These are phyloP conservation scores for Termitomyces sp. DNA, from an alignment of 768 basidiomycete genomes.

Conservation along the genomic window DNA sequence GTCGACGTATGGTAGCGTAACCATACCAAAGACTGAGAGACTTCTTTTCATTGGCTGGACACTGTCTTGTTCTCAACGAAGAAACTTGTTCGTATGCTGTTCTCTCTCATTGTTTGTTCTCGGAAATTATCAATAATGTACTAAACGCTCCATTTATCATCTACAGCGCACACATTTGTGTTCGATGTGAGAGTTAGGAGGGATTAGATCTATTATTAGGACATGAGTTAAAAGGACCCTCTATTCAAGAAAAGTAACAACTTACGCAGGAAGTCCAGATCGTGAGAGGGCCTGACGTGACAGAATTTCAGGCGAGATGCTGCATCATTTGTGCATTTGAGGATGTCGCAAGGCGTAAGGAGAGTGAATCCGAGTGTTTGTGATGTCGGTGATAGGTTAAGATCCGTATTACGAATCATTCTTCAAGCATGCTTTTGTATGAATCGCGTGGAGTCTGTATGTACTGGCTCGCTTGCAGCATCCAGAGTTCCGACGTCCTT, in stretches of 20 bases:
- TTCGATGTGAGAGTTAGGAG: background rate
- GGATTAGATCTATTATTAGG: background rate
- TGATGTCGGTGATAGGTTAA: no score
- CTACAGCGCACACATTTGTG: background rate
- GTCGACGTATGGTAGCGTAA: no score
- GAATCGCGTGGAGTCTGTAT: no score
- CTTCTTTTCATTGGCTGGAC: background rate
- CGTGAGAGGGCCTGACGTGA: no score
- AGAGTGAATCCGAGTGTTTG: no score
- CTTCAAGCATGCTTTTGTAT: no score
- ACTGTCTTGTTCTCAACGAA: constrained; percentile 1
- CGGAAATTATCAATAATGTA: background rate
- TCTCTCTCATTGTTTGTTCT: background rate
- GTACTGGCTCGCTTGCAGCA: no score
- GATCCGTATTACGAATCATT: no score
- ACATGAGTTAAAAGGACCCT: background rate
- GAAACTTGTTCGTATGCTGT: background rate
- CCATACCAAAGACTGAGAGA: background rate
- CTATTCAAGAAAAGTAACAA: background rate
- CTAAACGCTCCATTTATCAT: background rate
- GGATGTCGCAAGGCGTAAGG: no score
- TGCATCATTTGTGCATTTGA: no score
- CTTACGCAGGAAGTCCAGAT: background rate
- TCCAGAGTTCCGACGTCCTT: no score
- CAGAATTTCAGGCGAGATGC: no score